Conservation (phyloP, 2,329 filamentous ascomycete species). For the Colletotrichum siamense region DNA sequence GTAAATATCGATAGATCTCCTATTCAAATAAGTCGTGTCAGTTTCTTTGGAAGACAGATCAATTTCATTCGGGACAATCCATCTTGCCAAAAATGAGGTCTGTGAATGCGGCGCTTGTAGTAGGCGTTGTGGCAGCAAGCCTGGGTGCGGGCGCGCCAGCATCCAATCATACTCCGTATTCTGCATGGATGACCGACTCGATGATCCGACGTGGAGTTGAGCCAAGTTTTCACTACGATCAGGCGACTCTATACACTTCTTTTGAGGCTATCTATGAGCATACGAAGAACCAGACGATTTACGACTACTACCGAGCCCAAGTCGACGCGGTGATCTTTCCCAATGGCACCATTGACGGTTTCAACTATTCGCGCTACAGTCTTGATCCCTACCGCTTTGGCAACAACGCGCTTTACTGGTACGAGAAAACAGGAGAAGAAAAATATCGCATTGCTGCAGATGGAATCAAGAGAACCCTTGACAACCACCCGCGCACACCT, state of each 20-base stretch:
- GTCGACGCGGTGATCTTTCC: constrained; percentile 51
- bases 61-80: not conserved
- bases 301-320: constrained; percentile 47
- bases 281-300: constrained; percentile 47
- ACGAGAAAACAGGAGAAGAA: constrained; percentile 47
- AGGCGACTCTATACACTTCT: constrained; percentile 51
- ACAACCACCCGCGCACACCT: constrained; percentile 54
- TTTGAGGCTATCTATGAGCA: constrained; percentile 50
- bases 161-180: constrained; percentile 24
- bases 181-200: constrained; percentile 49
- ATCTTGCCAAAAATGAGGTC: not conserved
- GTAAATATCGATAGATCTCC: not conserved
- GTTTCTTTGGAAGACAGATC: not conserved
- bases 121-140: not conserved
- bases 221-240: constrained; percentile 47
- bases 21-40: not conserved
- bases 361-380: constrained; percentile 52
- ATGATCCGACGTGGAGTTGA: constrained; percentile 45
- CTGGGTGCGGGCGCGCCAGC: not conserved
- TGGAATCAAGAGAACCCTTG: constrained; percentile 48
- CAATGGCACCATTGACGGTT: constrained; percentile 53
- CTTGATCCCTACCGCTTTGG: constrained; percentile 60
- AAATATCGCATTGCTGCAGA: constrained; percentile 56
- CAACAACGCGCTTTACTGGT: constrained; percentile 56
- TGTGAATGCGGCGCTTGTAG: not conserved